Evolutionary conservation across 805 yeast genomes (phyloP).

Genomic region (Candida parachauliodes): DNA sequence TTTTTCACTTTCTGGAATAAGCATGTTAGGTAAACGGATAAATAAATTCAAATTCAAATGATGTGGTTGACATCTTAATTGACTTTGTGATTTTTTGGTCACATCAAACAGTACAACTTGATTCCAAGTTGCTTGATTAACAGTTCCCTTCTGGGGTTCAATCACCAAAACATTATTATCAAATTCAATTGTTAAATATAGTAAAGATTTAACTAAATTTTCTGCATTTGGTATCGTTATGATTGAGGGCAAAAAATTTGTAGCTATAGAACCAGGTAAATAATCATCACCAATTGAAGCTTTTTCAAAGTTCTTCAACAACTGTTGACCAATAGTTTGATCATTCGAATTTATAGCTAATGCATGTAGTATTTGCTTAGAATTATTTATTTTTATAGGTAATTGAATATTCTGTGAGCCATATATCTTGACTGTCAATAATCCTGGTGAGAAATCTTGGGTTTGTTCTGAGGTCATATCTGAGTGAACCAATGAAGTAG

Average conservation of each 20-base stretch:
- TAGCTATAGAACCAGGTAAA: constrained; percentile 29
- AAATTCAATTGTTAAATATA: constrained; percentile 86
- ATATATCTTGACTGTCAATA: constrained; percentile 74
- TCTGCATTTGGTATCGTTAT: constrained; percentile 52
- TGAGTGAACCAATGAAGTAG: constrained; percentile 2
- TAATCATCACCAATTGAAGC: constrained; percentile 17
- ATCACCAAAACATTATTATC: constrained; percentile 90
- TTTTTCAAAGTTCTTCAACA: constrained; percentile 27
- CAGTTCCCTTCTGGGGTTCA: constrained; percentile 82
- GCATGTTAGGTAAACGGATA: constrained; percentile 68
- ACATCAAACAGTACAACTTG: constrained; percentile 91
- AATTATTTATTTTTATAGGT: constrained; percentile 68
- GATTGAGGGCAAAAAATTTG: constrained; percentile 48
- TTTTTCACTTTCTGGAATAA: constrained; percentile 43
- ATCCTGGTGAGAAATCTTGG: constrained; percentile 48
- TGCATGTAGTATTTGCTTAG: constrained; percentile 59
- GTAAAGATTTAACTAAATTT: constrained; percentile 58
- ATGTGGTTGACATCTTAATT: constrained; percentile 45
- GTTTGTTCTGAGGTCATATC: not conserved
- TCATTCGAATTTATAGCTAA: constrained; percentile 52
- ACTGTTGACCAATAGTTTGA: constrained; percentile 25
- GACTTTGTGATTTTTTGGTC: constrained; percentile 22
- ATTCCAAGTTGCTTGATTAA: constrained; percentile 77
- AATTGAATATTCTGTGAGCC: constrained; percentile 63
- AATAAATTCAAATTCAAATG: constrained; percentile 71